These are phyloP conservation scores for Hericium erinaceus DNA, from an alignment of 768 basidiomycete species.

Conservation along the genomic window DNA sequence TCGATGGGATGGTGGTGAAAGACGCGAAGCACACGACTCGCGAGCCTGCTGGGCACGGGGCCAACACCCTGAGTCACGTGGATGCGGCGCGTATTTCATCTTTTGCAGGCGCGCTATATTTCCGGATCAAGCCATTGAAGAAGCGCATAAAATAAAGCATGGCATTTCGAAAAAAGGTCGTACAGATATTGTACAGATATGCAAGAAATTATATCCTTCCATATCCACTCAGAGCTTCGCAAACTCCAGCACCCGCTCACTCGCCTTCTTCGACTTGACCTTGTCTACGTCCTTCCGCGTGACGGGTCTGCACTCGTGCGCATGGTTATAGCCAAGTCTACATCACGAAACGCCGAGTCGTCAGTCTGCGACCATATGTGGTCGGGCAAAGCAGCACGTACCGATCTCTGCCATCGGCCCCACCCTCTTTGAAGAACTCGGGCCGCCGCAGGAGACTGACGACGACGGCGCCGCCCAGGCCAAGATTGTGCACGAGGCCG, in stretches of 20 bases:
- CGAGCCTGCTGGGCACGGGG: too few species aligned
- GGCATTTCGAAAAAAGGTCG: not conserved
- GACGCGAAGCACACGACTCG: too few species aligned
- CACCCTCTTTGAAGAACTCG: conserved; percentile 63
- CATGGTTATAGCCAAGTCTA: conserved; percentile 79
- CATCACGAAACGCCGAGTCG: not conserved
- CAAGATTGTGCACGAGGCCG: conserved; percentile 77
- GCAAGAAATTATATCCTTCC: not conserved
- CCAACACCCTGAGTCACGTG: too few species aligned
- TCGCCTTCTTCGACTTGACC: conserved; percentile 62
- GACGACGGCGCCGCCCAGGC: conserved; percentile 73
- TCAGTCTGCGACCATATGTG: not conserved
- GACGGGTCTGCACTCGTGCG: conserved; percentile 51
- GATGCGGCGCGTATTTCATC: too few species aligned
- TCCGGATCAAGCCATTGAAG: not conserved
- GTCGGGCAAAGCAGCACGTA: conserved; percentile 17
- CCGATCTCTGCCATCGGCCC: conserved; percentile 60
- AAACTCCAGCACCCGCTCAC: conserved; percentile 30
- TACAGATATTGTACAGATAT: not conserved
- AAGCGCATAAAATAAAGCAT: not conserved
- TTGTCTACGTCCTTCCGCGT: conserved; percentile 61
- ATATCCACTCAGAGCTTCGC: conserved; percentile 30
- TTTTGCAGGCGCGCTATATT: too few species aligned
- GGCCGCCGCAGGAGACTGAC: conserved; percentile 69
- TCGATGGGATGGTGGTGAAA: not conserved